Evolutionary conservation across 352 stramenopile genomes (phyloP).

Genomic region (Phytophthora pini): DNA sequence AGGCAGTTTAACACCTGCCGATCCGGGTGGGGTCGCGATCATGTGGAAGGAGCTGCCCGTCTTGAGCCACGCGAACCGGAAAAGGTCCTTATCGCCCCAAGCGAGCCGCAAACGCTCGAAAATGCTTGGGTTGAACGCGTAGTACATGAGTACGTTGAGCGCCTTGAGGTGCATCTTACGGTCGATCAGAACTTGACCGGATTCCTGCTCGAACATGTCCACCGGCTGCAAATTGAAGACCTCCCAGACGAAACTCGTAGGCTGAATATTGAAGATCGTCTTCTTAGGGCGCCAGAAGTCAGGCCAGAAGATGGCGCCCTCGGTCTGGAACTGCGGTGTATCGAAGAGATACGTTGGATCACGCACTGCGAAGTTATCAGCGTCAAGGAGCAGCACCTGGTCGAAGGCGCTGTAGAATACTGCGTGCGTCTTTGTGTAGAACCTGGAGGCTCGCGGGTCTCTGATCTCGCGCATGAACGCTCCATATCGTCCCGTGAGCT

Average conservation of each 20-base stretch:
- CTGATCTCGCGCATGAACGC: slow-evolving; percentile 71
- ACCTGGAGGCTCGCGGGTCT: slow-evolving; percentile 55
- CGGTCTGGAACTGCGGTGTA: slow-evolving; percentile 45
- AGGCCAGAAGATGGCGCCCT: slow-evolving; percentile 79
- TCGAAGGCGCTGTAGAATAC: slow-evolving; percentile 82
- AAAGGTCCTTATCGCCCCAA: slow-evolving; percentile 85
- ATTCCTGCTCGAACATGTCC: slow-evolving; percentile 84
- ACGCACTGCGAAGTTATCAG: slow-evolving; percentile 74
- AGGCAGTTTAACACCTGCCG: slow-evolving; percentile 48
- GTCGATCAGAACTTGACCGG: slow-evolving; percentile 75
- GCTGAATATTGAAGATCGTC: slow-evolving; percentile 84
- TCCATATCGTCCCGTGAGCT: slow-evolving; percentile 43
- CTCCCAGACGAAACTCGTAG: slow-evolving; percentile 71
- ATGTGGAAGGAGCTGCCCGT: slow-evolving; percentile 65
- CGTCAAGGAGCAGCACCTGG: slow-evolving; percentile 73
- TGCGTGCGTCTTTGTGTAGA: slow-evolving; percentile 79
- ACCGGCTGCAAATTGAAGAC: slow-evolving; percentile 63
- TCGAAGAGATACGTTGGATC: slow-evolving; percentile 79
- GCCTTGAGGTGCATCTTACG: slow-evolving; percentile 47
- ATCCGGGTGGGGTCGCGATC: slow-evolving; percentile 54
- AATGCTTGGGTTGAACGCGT: slow-evolving; percentile 47
- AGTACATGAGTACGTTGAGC: slow-evolving; percentile 75
- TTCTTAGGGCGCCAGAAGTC: slow-evolving; percentile 75
- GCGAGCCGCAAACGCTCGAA: slow-evolving; percentile 59
- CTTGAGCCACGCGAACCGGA: slow-evolving; percentile 83